Evolutionary conservation across 768 basidiomycete species (phyloP), one percentile per base, ranked within the genome.

Genomic region (Serendipita vermifera): DNA sequence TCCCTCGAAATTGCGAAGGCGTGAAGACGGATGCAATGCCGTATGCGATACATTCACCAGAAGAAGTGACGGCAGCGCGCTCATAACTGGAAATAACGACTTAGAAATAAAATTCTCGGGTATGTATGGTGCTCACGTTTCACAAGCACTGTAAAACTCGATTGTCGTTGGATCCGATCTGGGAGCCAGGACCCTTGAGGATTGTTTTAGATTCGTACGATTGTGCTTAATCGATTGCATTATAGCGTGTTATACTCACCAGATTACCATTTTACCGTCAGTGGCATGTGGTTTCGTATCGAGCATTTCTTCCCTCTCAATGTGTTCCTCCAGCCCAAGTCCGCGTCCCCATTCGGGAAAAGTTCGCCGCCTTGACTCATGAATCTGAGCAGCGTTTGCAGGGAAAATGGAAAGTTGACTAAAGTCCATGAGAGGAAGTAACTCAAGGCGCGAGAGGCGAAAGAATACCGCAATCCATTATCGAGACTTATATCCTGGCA

Each of bases 1-100:
- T 75, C 9, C 73, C 67, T 55, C 79, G 73, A 17, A 78, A 70
- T 29, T 61, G 56, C 0, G 70, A 63, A 15, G 77, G 76, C 3
- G 80, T 81, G 64, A 73, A 83, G 7, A 83, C 79, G 3, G 73
- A 72, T 0, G 79, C 79, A 38, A 83, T 66, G 1, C 67, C 77
- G 58, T 82, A 82, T 36, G 75, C 73, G 5, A 67, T 63, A 59
- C 31, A 40, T 43, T n/a, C 24, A 46, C 17, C 59, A 29, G 61
- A 40, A 48, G 64, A 63, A n/a, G n/a, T n/a, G 43, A 74, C 58
- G n/a, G 65, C 71, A 2, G 59, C 59, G 14, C 72, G 67, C 33
- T 68, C 69, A 56, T 68, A 72, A 56, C 60, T 76, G 64, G n/a
- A 64, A 55, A 35, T 15, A 2, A 2, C 51, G 22, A 31, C 36